Evolutionary conservation across 2,329 filamentous ascomycete species (phyloP), one percentile per base, ranked within the genome.

Genomic region (Xylogone sp.): DNA sequence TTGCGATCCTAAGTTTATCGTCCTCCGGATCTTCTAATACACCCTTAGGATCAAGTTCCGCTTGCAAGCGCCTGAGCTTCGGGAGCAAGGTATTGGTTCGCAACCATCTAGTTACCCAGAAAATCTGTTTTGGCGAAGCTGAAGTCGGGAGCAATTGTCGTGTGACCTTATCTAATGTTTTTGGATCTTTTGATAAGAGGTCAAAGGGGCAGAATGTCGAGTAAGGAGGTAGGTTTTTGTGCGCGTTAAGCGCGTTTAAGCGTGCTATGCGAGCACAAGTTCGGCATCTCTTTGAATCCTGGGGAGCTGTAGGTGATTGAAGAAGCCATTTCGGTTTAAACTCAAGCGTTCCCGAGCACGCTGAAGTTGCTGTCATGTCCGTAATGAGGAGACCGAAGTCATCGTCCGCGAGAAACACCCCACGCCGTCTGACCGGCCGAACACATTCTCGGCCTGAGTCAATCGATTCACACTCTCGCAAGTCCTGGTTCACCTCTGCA

Each of bases 301-400:
- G 21, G 1, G 88, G 89, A 0, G 88, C 88, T 34, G 81, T 83
- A 3, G 85, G 87, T 2, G 88, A 92, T 65, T 91, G 88, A 8
- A 77, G 71, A 21, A 94, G 78, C 89, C 89, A 94, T 69, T 94
- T 94, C 13, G 89, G 88, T 66, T 94, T 94, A 70, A 93, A 87
- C 65, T 93, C 87, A 51, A 88, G 71, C 27, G 87, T 65, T 5
- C 68, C 59, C 5, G 21, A 6, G 19, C 22, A 22, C 31, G 13
- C n/a, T 5, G 16, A 9, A 6, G 12, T 18, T n/a, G 13, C n/a
- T 2, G 77, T 79, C 87, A 93, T 92, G 62, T 92, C 87, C 54
- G 86, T 85, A 46, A 93, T 78, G 3, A 93, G 70, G 61, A 90
- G 80, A 5, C 83, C 88, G 62, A 82, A 79, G 58, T 86, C 81